Percentiles rank a stretch among this genome's conserved stretches.
Evolutionary conservation across 2,329 filamentous ascomycete species (phyloP).

Genomic region (Zymoseptoria tritici): DNA sequence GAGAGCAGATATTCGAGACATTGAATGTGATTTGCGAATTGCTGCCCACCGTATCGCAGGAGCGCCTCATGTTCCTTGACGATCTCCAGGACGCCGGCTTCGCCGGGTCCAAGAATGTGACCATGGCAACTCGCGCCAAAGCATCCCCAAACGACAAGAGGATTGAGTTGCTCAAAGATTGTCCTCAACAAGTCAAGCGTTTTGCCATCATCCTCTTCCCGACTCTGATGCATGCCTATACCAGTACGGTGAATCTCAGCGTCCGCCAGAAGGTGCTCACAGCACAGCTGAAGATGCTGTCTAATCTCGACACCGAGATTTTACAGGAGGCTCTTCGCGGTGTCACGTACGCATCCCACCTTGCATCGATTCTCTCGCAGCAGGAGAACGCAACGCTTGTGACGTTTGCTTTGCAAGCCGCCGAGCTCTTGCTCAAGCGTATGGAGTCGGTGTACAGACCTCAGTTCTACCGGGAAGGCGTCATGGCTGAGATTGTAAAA

Average conservation of each 20-base stretch:
- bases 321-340: slow-evolving; percentile 76
- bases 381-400: slow-evolving; percentile 86
- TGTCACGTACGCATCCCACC: slow-evolving; percentile 90
- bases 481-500: slow-evolving; percentile 83
- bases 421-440: slow-evolving; percentile 77
- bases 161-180: slow-evolving; percentile 71
- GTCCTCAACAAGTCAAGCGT: slow-evolving; percentile 77
- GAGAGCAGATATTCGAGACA: slow-evolving; percentile 94
- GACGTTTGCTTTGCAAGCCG: slow-evolving; percentile 78
- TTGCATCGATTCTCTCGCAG: slow-evolving; percentile 91
- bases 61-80: slow-evolving; percentile 46
- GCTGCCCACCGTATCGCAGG: slow-evolving; percentile 64
- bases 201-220: slow-evolving; percentile 91
- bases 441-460: slow-evolving; percentile 85
- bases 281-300: slow-evolving; percentile 97
- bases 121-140: slow-evolving; percentile 38
- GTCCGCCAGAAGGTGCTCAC: slow-evolving; percentile 92
- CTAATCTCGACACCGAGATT: slow-evolving; percentile 79
- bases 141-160: slow-evolving; percentile 69
- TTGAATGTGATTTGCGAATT: slow-evolving; percentile 96
- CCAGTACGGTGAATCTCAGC: slow-evolving; percentile 90
- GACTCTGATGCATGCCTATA: slow-evolving; percentile 92
- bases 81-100: slow-evolving; percentile 43
- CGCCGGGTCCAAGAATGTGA: slow-evolving; percentile 39
- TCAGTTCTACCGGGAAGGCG: slow-evolving; percentile 94